phyloP scores from a whole-genome alignment of 2,329 filamentous ascomycete species.

The Colletotrichum lentis region DNA sequence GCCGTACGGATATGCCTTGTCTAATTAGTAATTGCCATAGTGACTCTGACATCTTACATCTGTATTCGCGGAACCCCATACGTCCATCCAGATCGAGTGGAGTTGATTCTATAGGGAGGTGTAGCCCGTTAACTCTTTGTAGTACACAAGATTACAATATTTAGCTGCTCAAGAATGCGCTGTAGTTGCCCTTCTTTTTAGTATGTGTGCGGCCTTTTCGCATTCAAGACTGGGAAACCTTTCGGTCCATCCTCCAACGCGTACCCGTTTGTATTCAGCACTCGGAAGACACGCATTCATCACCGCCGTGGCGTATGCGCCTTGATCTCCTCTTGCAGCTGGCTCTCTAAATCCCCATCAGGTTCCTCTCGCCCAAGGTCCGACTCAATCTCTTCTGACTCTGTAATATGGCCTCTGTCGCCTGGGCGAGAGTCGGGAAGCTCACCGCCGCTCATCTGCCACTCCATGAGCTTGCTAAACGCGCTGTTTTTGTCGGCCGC shows the following conservation, averaged over 20 bases:
- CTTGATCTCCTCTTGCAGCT: slow-evolving; percentile 21
- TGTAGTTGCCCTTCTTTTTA: slow-evolving; percentile 2
- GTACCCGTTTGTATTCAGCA: not conserved
- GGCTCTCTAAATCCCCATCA: slow-evolving; percentile 37
- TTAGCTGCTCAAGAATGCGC: slow-evolving; percentile 1
- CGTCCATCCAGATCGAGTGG: slow-evolving; percentile 23
- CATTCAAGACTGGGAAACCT: slow-evolving; percentile 20
- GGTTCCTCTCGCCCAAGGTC: slow-evolving; percentile 53
- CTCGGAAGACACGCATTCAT: not conserved
- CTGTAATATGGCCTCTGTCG: slow-evolving; percentile 56
- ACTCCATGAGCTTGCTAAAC: slow-evolving; percentile 97
- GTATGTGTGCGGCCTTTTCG: slow-evolving; percentile 10
- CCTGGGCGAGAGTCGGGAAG: slow-evolving; percentile 47
- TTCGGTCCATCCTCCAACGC: not conserved
- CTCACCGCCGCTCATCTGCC: slow-evolving; percentile 93
- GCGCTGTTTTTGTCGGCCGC: slow-evolving; percentile 78
- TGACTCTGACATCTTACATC: not conserved
- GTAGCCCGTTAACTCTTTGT: slow-evolving; percentile 8
- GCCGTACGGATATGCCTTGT: no score
- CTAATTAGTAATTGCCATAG: no score
- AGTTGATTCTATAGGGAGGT: slow-evolving; percentile 26
- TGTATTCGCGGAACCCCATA: slow-evolving; percentile 12
- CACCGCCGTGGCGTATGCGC: slow-evolving; percentile 32
- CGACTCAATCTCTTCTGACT: slow-evolving; percentile 62
- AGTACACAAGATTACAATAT: slow-evolving; percentile 15